These are phyloP conservation scores for Actinomucor elegans DNA, from an alignment of 371 early-diverging fungal species.

Conservation along the genomic window DNA sequence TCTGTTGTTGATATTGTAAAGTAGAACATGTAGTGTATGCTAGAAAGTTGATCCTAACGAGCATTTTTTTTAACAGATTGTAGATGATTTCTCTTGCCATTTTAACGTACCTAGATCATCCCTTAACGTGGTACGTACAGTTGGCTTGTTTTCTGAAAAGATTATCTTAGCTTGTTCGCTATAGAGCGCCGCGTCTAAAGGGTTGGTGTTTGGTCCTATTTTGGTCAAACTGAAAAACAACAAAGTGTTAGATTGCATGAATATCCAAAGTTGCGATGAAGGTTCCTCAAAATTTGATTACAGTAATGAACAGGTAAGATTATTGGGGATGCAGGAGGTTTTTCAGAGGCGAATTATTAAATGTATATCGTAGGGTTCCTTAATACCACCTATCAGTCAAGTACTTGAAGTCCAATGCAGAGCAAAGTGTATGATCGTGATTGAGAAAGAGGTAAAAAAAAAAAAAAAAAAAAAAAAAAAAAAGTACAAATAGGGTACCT, in stretches of 20 bases:
- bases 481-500: too few relatives aligned
- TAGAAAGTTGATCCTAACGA: not conserved
- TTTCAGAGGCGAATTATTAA: not conserved
- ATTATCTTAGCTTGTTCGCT: not conserved
- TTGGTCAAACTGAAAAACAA: slow-evolving; percentile 32
- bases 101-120: slow-evolving; percentile 41
- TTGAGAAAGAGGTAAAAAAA: slow-evolving; percentile 44
- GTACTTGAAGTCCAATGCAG: slow-evolving; percentile 29
- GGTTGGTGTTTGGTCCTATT: slow-evolving; percentile 41
- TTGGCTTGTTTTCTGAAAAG: not conserved
- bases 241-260: slow-evolving; percentile 32
- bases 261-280: not conserved
- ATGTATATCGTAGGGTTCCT: slow-evolving; percentile 16
- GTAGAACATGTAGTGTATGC: not conserved
- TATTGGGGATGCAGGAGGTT: too few relatives aligned
- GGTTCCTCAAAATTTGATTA: too few relatives aligned
- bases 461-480: too few relatives aligned
- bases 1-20: slow-evolving; percentile 27
- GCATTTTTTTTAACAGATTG: too few relatives aligned
- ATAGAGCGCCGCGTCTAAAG: slow-evolving; percentile 47
- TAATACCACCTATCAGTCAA: slow-evolving; percentile 41
- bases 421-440: slow-evolving; percentile 37
- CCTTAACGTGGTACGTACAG: slow-evolving; percentile 38
- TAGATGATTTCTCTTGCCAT: slow-evolving; percentile 35
- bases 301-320: slow-evolving; percentile 31